phyloP scores from a whole-genome alignment of 2,329 filamentous ascomycete genomes.

The Calonectria pseudoreteaudii region DNA sequence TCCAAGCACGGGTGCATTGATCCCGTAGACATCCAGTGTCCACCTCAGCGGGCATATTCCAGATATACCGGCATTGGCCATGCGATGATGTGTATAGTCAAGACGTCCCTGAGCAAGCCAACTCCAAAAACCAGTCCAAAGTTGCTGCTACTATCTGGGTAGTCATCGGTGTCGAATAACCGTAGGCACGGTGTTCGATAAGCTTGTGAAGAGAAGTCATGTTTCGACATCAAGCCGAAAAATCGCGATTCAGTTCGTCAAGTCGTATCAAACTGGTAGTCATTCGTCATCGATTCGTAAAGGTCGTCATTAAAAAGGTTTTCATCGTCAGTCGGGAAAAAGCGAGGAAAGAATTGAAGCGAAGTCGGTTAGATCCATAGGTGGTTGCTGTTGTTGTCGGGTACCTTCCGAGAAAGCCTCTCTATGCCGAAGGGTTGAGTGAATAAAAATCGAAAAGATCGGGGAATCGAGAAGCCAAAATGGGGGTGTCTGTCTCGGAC shows the following conservation, averaged over 20 bases:
- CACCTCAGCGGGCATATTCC: conserved; percentile 51
- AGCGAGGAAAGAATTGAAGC: conserved; percentile 53
- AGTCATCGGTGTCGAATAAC: conserved; percentile 46
- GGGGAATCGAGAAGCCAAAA: conserved; percentile 55
- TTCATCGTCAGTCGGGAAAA: conserved; percentile 56
- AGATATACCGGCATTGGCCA: conserved; percentile 52
- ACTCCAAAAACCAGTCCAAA: conserved; percentile 46
- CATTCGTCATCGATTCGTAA: conserved; percentile 53
- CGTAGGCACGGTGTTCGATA: conserved; percentile 40
- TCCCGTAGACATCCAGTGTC: conserved; percentile 61
- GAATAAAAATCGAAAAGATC: conserved; percentile 40
- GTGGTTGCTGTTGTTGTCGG: conserved; percentile 26
- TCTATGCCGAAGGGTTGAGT: conserved; percentile 42
- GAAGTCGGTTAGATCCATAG: conserved; percentile 41
- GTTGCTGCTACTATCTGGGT: conserved; percentile 26
- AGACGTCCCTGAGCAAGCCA: conserved; percentile 44
- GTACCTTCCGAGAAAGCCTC: conserved; percentile 43
- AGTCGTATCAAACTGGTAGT: conserved; percentile 48
- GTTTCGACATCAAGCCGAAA: conserved; percentile 49
- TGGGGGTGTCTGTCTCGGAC: conserved; percentile 60
- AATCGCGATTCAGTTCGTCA: conserved; percentile 44
- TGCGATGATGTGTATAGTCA: conserved; percentile 47
- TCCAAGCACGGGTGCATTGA: conserved; percentile 38
- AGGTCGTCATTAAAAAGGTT: conserved; percentile 57
- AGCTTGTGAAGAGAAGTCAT: conserved; percentile 44